Evolutionary conservation across 352 stramenopile species (phyloP).

Genomic region (Pythium pectinolyticum): DNA sequence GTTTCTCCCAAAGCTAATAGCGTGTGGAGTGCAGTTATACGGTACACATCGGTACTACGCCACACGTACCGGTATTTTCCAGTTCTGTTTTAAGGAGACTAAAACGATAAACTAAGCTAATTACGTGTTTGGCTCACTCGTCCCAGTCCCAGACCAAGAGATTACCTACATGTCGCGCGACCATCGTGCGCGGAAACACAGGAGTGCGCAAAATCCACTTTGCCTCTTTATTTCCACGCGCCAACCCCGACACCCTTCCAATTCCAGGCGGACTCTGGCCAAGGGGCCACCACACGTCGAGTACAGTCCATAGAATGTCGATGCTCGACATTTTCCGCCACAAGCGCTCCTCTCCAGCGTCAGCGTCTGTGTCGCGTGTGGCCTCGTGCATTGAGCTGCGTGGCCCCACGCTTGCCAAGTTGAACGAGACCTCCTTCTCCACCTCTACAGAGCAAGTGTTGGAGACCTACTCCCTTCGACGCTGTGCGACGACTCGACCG

Average conservation of each 20-base stretch:
- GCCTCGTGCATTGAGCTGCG: too few species aligned
- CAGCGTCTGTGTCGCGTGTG: background rate
- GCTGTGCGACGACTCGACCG: constrained; percentile 2
- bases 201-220: too few species aligned
- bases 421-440: background rate
- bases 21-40: background rate
- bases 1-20: background rate
- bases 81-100: too few species aligned
- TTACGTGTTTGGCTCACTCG: too few species aligned
- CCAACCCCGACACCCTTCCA: too few species aligned
- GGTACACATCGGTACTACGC: background rate
- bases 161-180: too few species aligned
- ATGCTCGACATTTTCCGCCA: constrained; percentile 17
- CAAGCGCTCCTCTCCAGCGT: background rate
- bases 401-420: background rate
- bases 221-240: too few species aligned
- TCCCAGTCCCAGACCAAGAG: too few species aligned
- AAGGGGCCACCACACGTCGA: background rate
- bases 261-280: too few species aligned
- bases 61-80: background rate
- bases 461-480: too few species aligned
- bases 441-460: background rate
- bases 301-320: constrained; percentile 7
- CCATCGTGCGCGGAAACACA: too few species aligned
- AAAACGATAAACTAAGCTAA: too few species aligned